Evolutionary conservation across 225 moss, liverwort and hornwort species (phyloP), one percentile per base, ranked within the genome.

Genomic region (Neckera pumila): DNA sequence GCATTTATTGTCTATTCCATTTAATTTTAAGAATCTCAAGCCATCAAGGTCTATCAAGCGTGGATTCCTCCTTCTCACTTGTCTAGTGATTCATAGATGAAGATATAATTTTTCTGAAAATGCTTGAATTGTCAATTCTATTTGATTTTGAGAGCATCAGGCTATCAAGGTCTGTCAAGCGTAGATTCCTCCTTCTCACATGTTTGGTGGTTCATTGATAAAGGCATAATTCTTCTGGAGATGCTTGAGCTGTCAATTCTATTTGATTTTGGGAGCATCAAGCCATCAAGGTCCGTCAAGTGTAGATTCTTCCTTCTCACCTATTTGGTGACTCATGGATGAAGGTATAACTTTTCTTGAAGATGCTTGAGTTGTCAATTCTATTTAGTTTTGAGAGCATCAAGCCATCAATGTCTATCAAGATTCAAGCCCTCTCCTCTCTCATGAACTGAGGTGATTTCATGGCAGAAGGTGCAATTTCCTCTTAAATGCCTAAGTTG

Each of bases 231-330:
- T 66, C 11, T 36, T 66, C 3, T 6, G 0, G 6, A 1, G 20
- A 66, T 66, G 11, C 11, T 34, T 65, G 3, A 36, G 0, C 5
- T 66, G 10, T 36, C 66, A 20, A 66, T 11, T 66, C 20, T n/a
- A 21, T 67, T n/a, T n/a, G n/a, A 21, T 21, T n/a, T 67, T 67
- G n/a, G n/a, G 21, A n/a, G n/a, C 21, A 7, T 67, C n/a, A 67
- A 67, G n/a, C 12, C 21, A 67, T 67, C 21, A n/a, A 21, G 21
- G n/a, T n/a, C 0, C n/a, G 1, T n/a, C n/a, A n/a, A 66, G 11
- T 0, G 2, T 36, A 0, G 11, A 66, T 20, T 36, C 21, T 4
- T 2, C 6, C 6, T 66, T n/a, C 21, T n/a, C 6, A 21, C 21
- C 1, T n/a, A 1, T 21, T 2, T 66, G 4, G 21, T 66, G 5